phyloP scores from a whole-genome alignment of 2,329 filamentous ascomycete genomes.

The Aspergillus thermomutatus region DNA sequence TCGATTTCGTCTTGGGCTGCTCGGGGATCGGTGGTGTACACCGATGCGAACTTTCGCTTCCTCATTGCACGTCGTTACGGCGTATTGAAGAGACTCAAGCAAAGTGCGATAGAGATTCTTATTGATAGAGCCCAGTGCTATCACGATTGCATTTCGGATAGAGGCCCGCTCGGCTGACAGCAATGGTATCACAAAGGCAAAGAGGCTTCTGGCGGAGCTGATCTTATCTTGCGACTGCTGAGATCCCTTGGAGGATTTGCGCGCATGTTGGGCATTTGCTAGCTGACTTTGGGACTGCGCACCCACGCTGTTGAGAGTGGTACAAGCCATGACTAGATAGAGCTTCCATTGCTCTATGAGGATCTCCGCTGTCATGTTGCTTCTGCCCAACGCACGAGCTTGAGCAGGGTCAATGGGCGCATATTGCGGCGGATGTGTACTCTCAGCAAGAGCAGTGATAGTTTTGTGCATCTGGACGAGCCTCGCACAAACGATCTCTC shows the following conservation, averaged over 20 bases:
- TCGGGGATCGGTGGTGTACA: slow-evolving; percentile 75
- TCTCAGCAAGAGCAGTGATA: slow-evolving; percentile 76
- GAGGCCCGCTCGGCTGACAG: slow-evolving; percentile 74
- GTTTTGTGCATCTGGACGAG: slow-evolving; percentile 89
- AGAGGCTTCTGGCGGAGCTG: slow-evolving; percentile 81
- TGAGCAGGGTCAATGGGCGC: slow-evolving; percentile 34
- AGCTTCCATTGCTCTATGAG: slow-evolving; percentile 97
- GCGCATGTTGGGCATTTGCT: slow-evolving; percentile 66
- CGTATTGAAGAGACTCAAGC: slow-evolving; percentile 83
- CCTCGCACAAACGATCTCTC: slow-evolving; percentile 88
- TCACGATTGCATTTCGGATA: slow-evolving; percentile 84
- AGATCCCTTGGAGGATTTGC: slow-evolving; percentile 71
- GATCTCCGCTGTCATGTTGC: slow-evolving; percentile 72
- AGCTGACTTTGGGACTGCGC: slow-evolving; percentile 58
- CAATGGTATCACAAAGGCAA: slow-evolving; percentile 86
- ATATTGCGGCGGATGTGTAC: slow-evolving; percentile 52
- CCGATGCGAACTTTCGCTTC: slow-evolving; percentile 78
- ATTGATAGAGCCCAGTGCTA: slow-evolving; percentile 91
- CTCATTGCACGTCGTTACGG: slow-evolving; percentile 80
- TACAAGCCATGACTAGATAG: slow-evolving; percentile 95
- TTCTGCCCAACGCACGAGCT: slow-evolving; percentile 44
- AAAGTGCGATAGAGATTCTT: slow-evolving; percentile 87
- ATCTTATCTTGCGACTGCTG: slow-evolving; percentile 71
- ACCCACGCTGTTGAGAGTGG: slow-evolving; percentile 82
- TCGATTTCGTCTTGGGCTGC: slow-evolving; percentile 74